A percentile compares a stretch with the other conserved stretches of the same genome.
phyloP scores from a whole-genome alignment of 2,329 filamentous ascomycete species.

The Furcasterigmium sp. region DNA sequence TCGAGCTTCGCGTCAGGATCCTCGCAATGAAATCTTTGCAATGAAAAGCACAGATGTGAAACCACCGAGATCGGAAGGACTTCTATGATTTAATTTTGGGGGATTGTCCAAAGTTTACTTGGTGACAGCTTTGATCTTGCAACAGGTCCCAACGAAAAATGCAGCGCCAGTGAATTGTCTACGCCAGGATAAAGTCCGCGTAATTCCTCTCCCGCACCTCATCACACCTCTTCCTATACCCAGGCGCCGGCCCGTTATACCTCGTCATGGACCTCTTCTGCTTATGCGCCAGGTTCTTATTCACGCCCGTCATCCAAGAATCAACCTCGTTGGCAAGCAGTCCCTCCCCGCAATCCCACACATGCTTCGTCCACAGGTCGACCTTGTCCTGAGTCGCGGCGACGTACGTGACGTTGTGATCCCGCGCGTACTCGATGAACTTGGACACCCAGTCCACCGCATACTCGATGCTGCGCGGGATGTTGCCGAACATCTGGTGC shows the following conservation, averaged over 20 bases:
- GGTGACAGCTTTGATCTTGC: too few relatives aligned
- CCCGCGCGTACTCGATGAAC: constrained; percentile 23
- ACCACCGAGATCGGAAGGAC: too few relatives aligned
- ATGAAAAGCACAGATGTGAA: too few relatives aligned
- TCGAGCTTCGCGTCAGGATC: too few relatives aligned
- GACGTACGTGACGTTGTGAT: constrained; percentile 25
- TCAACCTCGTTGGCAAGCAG: constrained; percentile 41
- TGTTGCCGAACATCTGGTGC: constrained; percentile 38
- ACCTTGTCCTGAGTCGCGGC: constrained; percentile 34
- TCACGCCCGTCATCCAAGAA: constrained; percentile 51
- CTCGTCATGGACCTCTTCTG: constrained; percentile 37
- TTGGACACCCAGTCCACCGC: constrained; percentile 31
- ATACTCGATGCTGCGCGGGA: constrained; percentile 34
- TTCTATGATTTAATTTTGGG: too few relatives aligned
- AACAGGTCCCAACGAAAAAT: too few relatives aligned
- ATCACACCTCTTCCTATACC: constrained; percentile 31
- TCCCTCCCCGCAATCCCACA: constrained; percentile 37
- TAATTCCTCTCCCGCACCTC: constrained; percentile 22
- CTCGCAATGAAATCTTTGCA: too few relatives aligned
- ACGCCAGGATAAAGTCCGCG: constrained; percentile 11
- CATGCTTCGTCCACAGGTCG: constrained; percentile 40
- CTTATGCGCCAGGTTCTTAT: constrained; percentile 42
- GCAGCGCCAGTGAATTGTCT: too few relatives aligned
- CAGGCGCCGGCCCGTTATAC: constrained; percentile 38
- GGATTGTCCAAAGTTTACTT: too few relatives aligned